These are phyloP conservation scores for Cyclaneusma minus DNA, from an alignment of 2,329 filamentous ascomycete species.

Conservation along the genomic window DNA sequence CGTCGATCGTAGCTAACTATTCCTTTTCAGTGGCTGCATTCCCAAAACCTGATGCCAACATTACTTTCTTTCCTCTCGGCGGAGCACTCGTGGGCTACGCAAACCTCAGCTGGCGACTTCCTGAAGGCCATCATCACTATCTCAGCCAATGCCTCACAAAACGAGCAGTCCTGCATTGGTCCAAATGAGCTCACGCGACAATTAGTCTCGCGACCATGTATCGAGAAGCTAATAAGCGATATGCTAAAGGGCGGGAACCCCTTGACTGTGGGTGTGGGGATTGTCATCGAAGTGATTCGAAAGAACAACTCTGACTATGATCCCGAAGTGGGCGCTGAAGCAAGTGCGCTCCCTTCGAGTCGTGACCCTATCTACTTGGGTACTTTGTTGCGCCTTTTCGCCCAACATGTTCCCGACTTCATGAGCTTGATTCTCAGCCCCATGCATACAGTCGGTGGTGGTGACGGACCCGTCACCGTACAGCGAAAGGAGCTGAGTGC, in stretches of 20 bases:
- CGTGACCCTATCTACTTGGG: slow-evolving; percentile 93
- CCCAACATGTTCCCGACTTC: slow-evolving; percentile 81
- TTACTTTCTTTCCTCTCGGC: slow-evolving; percentile 77
- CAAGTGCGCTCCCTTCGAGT: slow-evolving; percentile 63
- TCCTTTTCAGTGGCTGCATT: slow-evolving; percentile 64
- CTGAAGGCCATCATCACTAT: slow-evolving; percentile 98
- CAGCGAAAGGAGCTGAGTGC: slow-evolving; percentile 64
- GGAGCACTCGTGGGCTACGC: slow-evolving; percentile 74
- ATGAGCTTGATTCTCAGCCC: slow-evolving; percentile 78
- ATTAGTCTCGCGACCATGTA: slow-evolving; percentile 73
- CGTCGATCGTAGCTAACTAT: slow-evolving; percentile 3
- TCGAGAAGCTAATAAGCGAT: slow-evolving; percentile 70
- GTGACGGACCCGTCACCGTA: slow-evolving; percentile 40
- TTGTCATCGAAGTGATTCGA: slow-evolving; percentile 94
- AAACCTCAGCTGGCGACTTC: slow-evolving; percentile 94
- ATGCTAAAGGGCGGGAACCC: slow-evolving; percentile 93
- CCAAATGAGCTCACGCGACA: slow-evolving; percentile 94
- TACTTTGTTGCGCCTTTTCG: slow-evolving; percentile 76
- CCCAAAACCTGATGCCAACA: slow-evolving; percentile 72
- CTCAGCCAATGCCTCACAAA: slow-evolving; percentile 92
- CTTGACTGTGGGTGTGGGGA: slow-evolving; percentile 88
- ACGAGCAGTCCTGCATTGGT: slow-evolving; percentile 96
- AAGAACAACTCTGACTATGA: slow-evolving; percentile 99
- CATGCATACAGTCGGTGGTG: slow-evolving; percentile 38
- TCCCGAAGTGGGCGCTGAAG: slow-evolving; percentile 71